Evolutionary conservation across 2,329 filamentous ascomycete genomes (phyloP).

Genomic region (Verticillium dahliae): DNA sequence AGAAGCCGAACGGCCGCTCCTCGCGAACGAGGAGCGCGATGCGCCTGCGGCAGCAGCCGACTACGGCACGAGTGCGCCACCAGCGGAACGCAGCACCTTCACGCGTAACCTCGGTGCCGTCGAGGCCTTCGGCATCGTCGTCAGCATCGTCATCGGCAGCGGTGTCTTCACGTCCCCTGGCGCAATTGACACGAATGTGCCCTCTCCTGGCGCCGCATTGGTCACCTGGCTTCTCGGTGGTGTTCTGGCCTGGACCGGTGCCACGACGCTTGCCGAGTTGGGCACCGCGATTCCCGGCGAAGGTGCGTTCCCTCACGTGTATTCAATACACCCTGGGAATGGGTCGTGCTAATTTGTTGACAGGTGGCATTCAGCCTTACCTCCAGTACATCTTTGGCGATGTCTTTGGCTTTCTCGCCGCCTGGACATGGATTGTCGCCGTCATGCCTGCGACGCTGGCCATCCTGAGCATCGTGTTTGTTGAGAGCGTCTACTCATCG

Average conservation of each 20-base stretch:
- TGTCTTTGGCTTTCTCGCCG: slow-evolving; percentile 53
- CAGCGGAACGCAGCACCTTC: slow-evolving; percentile 22
- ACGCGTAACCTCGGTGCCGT: slow-evolving; percentile 36
- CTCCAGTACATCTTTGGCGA: slow-evolving; percentile 56
- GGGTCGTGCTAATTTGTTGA: not conserved
- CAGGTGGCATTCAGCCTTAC: slow-evolving; percentile 56
- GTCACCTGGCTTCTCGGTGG: slow-evolving; percentile 57
- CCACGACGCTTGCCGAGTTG: slow-evolving; percentile 55
- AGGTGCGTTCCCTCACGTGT: slow-evolving; percentile 25
- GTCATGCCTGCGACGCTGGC: slow-evolving; percentile 60
- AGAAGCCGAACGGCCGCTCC: slow-evolving; percentile 5
- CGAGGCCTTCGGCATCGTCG: slow-evolving; percentile 52
- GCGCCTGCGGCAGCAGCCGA: not conserved
- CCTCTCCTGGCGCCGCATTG: slow-evolving; percentile 51
- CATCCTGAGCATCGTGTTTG: slow-evolving; percentile 58
- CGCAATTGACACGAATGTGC: slow-evolving; percentile 56
- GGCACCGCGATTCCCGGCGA: slow-evolving; percentile 58
- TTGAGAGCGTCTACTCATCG: slow-evolving; percentile 52
- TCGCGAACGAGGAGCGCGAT: not conserved
- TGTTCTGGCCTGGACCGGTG: slow-evolving; percentile 57
- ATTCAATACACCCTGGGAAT: not conserved
- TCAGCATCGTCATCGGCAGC: slow-evolving; percentile 58
- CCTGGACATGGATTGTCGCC: slow-evolving; percentile 60
- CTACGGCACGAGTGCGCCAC: not conserved
- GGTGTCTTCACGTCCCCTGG: slow-evolving; percentile 61